Base-by-base conservation (phyloP, 768 basidiomycete species). In the Pulveroboletus sp. region DNA sequence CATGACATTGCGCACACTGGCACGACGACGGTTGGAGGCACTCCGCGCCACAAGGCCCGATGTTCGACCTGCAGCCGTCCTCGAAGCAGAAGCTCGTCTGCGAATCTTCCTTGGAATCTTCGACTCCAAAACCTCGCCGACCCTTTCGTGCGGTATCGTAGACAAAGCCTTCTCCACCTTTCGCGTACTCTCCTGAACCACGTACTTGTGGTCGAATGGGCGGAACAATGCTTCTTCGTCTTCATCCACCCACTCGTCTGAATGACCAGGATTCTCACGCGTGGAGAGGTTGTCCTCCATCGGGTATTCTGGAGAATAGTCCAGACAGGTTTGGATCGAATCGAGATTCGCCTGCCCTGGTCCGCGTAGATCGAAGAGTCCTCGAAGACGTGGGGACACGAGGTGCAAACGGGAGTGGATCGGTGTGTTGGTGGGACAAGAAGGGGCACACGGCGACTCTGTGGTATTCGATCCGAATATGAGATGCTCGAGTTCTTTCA, bases 321-420 rank as follows among this genome's bases (percentile, higher is more conserved):
- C 64, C 3, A 56, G 29, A 20, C 55, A 48, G n/a, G 40, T 68
- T 31, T 66, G 66, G 8, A 42, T 49, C 7, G 52, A 40, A 36
- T 66, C 51, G 27, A 49, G 25, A 43, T 66, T 66, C 20, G 39
- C 43, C 20, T 53, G 52, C 4, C 66, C 59, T 2, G 64, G 64
- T 17, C 64, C 64, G 14, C 24, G 61, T 9, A 64, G 27, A 38
- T 66, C 66, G 33, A 66, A 68, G 45, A 66, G 59, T 10, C 66
- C 66, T 13, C 55, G 64, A 35, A 66, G 64, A 34, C 64, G 64
- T 24, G 66, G 66, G 9, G 66, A 56, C 16, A 55, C 31, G 9
- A 40, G 33, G 21, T 43, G 49, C 16, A 63, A 40, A 17, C 53
- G 54, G 40, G 53, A 40, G 32, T 35, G 21, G 21, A 49, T 43